These are phyloP conservation scores for Exophiala sideris DNA, from an alignment of 2,329 filamentous ascomycete genomes.

Conservation along the genomic window DNA sequence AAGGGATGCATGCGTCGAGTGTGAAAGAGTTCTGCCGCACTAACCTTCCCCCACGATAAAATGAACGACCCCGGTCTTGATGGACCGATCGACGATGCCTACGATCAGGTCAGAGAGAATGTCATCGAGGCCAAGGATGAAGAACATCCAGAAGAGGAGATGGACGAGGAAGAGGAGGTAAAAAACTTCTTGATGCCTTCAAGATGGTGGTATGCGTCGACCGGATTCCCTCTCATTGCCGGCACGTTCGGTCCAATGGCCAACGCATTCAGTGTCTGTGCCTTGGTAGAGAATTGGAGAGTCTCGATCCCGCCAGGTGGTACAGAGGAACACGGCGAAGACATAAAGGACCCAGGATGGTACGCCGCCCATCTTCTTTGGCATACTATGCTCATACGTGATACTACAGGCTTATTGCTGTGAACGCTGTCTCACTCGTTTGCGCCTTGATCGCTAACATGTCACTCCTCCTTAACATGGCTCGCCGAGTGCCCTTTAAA, in stretches of 20 bases:
- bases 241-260: conserved; percentile 55
- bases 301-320: conserved; percentile 47
- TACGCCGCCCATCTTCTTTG: conserved; percentile 26
- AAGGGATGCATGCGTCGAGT: too few relatives aligned
- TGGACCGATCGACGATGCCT: conserved; percentile 46
- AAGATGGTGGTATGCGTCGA: conserved; percentile 61
- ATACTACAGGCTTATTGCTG: conserved; percentile 44
- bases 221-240: conserved; percentile 56
- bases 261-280: conserved; percentile 54
- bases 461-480: conserved; percentile 58
- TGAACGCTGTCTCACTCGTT: conserved; percentile 56
- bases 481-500: conserved; percentile 51
- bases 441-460: conserved; percentile 55
- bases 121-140: conserved; percentile 36
- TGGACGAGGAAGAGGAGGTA: conserved; percentile 25
- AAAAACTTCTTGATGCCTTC: conserved; percentile 30
- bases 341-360: conserved; percentile 55
- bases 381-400: not conserved
- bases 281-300: conserved; percentile 56
- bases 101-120: conserved; percentile 43
- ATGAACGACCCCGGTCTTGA: conserved; percentile 56
- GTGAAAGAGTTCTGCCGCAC: not conserved
- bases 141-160: conserved; percentile 5
- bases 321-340: conserved; percentile 43
- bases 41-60: not conserved